Conservation (phyloP, 768 basidiomycete genomes). For the Termitomyces sp. region DNA sequence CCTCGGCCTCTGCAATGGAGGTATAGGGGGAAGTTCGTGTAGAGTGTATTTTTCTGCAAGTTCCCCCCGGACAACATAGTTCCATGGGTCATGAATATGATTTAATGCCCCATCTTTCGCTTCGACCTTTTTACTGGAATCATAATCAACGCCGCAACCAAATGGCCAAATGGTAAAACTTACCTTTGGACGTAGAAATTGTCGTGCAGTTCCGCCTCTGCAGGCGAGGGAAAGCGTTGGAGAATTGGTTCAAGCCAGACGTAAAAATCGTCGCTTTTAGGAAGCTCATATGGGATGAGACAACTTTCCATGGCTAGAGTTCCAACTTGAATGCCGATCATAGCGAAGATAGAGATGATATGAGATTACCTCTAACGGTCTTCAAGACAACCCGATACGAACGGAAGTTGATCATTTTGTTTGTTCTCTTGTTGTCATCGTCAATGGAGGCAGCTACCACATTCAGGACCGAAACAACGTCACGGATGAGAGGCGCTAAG, state of each 20-base stretch:
- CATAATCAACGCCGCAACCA: neutral
- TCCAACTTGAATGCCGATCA: neutral
- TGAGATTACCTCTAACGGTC: conserved; percentile 31
- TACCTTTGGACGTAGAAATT: conserved; percentile 14
- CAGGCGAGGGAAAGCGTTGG: conserved; percentile 10
- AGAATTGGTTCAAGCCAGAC: conserved; percentile 31
- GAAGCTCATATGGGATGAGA: conserved; percentile 36
- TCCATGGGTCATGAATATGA: conserved; percentile 9
- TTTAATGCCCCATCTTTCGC: conserved; percentile 7
- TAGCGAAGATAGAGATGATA: neutral
- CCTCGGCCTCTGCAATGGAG: neutral
- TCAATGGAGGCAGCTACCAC: conserved; percentile 14
- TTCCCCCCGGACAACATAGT: conserved; percentile 1
- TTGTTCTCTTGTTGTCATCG: conserved; percentile 8
- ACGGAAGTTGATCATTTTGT: conserved; percentile 31
- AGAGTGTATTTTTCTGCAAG: conserved; percentile 3
- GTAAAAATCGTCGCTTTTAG: conserved; percentile 27
- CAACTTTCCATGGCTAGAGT: conserved; percentile 41
- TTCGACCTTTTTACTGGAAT: conserved; percentile 9
- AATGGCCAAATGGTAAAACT: neutral
- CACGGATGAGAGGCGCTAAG: conserved; percentile 24
- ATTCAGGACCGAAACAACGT: conserved; percentile 21
- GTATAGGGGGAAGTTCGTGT: conserved; percentile 2
- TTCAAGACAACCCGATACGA: conserved; percentile 32
- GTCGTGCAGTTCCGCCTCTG: conserved; percentile 8